Evolutionary conservation across 73 alveolate genomes (phyloP).

Genomic region (Symbiodinium pilosum): DNA sequence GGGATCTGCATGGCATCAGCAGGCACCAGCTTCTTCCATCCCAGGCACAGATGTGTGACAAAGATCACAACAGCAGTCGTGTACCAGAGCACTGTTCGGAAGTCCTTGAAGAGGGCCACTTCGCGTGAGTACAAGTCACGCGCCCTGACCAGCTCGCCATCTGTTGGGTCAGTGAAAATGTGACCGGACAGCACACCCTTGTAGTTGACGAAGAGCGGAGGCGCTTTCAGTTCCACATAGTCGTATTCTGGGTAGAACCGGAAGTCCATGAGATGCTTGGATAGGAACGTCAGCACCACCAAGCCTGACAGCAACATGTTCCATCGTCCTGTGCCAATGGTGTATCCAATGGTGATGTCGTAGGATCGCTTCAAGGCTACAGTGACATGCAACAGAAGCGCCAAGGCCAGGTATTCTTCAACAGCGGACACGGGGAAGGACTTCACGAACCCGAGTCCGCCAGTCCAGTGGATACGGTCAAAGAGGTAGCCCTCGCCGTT

Average conservation of each 20-base stretch:
- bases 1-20: slow-evolving; percentile 85
- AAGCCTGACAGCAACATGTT: slow-evolving; percentile 85
- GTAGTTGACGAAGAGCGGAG: slow-evolving; percentile 24
- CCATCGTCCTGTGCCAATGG: slow-evolving; percentile 93
- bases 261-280: slow-evolving; percentile 80
- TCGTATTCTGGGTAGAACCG: slow-evolving; percentile 76
- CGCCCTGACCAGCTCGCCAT: slow-evolving; percentile 57
- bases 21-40: slow-evolving; percentile 74
- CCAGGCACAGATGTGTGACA: slow-evolving; percentile 37
- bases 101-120: slow-evolving; percentile 88
- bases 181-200: slow-evolving; percentile 66
- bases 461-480: slow-evolving; percentile 89
- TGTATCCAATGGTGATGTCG: slow-evolving; percentile 92
- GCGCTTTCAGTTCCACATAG: slow-evolving; percentile 68
- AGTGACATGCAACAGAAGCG: slow-evolving; percentile 50
- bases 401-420: slow-evolving; percentile 69
- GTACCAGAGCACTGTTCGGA: slow-evolving; percentile 44
- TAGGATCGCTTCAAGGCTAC: slow-evolving; percentile 75
- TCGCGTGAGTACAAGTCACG: slow-evolving; percentile 72
- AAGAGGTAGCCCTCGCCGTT: slow-evolving; percentile 66
- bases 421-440: neutral
- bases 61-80: slow-evolving; percentile 5
- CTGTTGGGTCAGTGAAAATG: slow-evolving; percentile 41
- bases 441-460: slow-evolving; percentile 36
- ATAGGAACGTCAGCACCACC: slow-evolving; percentile 57